Evolutionary conservation across 257 asterid species (phyloP), one percentile per base, ranked within the genome.

Genomic region (Gentiana straminea): DNA sequence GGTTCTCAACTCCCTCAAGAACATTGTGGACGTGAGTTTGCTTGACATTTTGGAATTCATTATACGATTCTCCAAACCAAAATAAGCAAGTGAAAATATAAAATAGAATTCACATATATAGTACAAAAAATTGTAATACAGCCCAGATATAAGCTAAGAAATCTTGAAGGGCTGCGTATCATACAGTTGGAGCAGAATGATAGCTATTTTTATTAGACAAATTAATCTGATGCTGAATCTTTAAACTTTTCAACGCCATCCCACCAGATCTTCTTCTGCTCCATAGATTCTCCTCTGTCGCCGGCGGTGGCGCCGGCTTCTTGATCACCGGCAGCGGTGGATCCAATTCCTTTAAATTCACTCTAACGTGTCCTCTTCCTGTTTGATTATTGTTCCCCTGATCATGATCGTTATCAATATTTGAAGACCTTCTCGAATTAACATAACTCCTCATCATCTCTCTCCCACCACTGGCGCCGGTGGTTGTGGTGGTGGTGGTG

Each of bases 271-370:
- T 80, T 46, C 97, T 81, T 78, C 79, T 82, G n/a, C n/a, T n/a
- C 97, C 97, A 89, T 1, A 89, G 62, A 70, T 74, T 86, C 44
- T 62, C 79, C 75, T 79, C 94, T 13, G 52, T 33, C 33, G 67
- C 55, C 13, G 52, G 32, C 24, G 65, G 54, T n/a, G n/a, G n/a
- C 63, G 72, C 71, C 70, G 12, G 75, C 74, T 66, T 74, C 69
- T 77, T 81, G 62, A 82, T 77, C 69, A 89, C 97, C 74, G 97
- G 97, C 72, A 89, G 67, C 52, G 95, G 97, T 60, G 97, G 97
- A 81, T 89, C 97, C 83, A 89, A 58, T 57, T 75, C 85, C 34
- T 57, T 65, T 41, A 86, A 36, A 55, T 81, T 62, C 59, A 77
- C 68, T 63, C 59, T 81, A 51, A 48, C 59, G n/a, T n/a, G n/a